Evolutionary conservation across 2,329 filamentous ascomycete genomes (phyloP), one percentile per base, ranked within the genome.

Genomic region (Pseudocercospora crystallina): DNA sequence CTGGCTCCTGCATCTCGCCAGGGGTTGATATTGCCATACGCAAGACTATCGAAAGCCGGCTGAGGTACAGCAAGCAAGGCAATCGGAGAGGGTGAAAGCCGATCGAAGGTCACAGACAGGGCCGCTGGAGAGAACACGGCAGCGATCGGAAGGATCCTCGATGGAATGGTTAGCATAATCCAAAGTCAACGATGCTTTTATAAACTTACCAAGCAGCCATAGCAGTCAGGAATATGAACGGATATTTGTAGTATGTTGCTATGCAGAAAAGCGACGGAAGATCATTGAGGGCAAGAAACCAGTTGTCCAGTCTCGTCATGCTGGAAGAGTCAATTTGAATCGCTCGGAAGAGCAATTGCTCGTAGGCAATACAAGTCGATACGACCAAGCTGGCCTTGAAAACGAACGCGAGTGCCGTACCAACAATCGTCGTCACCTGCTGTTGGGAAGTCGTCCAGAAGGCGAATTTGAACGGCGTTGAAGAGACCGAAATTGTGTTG

Each of bases 391-490:
- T 50, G 2, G 49, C 56, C 26, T 57, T 57, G 14, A 54, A 36
- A 4, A 49, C 31, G 33, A 57, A 59, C 34, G 58, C 56, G 17
- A 61, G 51, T 2, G 49, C 45, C 3, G 52, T 57, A 15, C 58
- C 56, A 9, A 47, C 38, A 11, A 43, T 47, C 5, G 47, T 50
- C 32, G 45, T 53, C 31, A 59, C 11, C 32, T 56, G 53, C 20
- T 59, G 58, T 32, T 53, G 49, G 2, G 56, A 47, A n/a, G 45
- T 45, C 7, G 33, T 44, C 37, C 44, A 48, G 20, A 53, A 45
- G 1, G 39, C 42, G 7, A 57, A 13, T 12, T 47, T 47, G 37
- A 51, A 45, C 11, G 30, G 50, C 11, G 40, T 11, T 5, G 44
- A 42, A 30, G 40, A 43, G 9, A 53, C 50, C 5, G 15, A 11